Evolutionary conservation across 1,284 basidiomycete genomes (phyloP).

Genomic region (Ustilago curta): DNA sequence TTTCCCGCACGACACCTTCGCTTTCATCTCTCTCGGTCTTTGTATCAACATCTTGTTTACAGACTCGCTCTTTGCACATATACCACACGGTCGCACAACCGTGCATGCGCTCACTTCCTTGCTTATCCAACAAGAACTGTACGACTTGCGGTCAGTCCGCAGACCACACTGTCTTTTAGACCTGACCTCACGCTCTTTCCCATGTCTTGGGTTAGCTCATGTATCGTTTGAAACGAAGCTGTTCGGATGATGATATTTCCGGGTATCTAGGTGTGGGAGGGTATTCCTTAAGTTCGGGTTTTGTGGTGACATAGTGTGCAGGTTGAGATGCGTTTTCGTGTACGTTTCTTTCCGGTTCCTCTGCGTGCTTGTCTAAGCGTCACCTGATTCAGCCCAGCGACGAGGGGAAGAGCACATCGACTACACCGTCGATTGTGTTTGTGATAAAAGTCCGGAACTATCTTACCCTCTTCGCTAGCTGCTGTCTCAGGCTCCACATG

Average conservation of each 20-base stretch:
- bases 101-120: conserved; percentile 5
- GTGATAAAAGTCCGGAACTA: conserved; percentile 38
- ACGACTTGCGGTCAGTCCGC: background rate
- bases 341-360: background rate
- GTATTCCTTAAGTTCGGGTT: conserved; percentile 8
- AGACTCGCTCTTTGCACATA: conserved; percentile 17
- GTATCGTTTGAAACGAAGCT: background rate
- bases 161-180: conserved; percentile 19
- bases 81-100: conserved; percentile 15
- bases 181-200: too few species aligned
- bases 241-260: background rate
- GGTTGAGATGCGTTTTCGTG: conserved; percentile 3
- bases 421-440: conserved; percentile 28
- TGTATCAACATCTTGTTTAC: conserved; percentile 22
- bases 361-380: background rate
- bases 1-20: background rate
- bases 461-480: background rate
- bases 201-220: background rate
- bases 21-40: background rate
- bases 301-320: conserved; percentile 34
- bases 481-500: conserved; percentile 18
- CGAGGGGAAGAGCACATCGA: conserved; percentile 20
- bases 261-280: conserved; percentile 6
- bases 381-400: conserved; percentile 21
- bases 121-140: background rate